Base-by-base conservation (phyloP, 345 rosid species). In the Eucalyptus microcorys region DNA sequence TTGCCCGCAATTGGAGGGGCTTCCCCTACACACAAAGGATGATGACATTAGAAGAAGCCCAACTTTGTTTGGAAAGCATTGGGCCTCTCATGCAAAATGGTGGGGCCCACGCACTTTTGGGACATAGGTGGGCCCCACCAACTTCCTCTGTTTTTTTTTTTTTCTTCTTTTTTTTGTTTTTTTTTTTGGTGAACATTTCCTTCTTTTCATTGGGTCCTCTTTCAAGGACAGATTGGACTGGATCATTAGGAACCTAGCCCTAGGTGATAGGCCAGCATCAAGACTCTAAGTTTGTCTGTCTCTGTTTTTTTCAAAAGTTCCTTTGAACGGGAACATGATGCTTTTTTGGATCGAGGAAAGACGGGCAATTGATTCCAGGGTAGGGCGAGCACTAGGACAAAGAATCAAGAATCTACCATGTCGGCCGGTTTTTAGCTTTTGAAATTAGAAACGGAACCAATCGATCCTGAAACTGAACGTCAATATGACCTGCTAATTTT, bases 401-500 rank as follows among this genome's bases (percentile, higher is more conserved):
- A 6, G 7, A 37, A 37, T 21, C 27, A 6, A 22, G 83, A 76
- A 37, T 37, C 27, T 10, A 5, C 6, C 14, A 1, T 10, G 47
- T 76, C 1, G 7, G 27, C 27, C 5, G 5, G 2, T 10, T 21
- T 13, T 21, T 21, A 5, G 2, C 10, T 37, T 76, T 76, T 10
- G 45, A 14, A 37, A 76, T 37, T 14, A 26, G 0, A 19, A 71
- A 37, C 1, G 5, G 2, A 19, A 10, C 27, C 14, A 1, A 0
- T 37, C 2, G 1, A 71, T 19, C 42, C 2, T 10, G 14, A 2
- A 16, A 68, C 2, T 2, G 1, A 68, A 34, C 0, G 7, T 0
- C 43, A 9, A 17, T 17, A 17, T 2, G 7, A 40, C 24, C 13
- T 10, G 4, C 43, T 9, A 8, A 17, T 17, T 8, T 17, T 17